These are phyloP conservation scores for Benincasa hispida DNA, from an alignment of 306 rosid species.

Conservation along the genomic window DNA sequence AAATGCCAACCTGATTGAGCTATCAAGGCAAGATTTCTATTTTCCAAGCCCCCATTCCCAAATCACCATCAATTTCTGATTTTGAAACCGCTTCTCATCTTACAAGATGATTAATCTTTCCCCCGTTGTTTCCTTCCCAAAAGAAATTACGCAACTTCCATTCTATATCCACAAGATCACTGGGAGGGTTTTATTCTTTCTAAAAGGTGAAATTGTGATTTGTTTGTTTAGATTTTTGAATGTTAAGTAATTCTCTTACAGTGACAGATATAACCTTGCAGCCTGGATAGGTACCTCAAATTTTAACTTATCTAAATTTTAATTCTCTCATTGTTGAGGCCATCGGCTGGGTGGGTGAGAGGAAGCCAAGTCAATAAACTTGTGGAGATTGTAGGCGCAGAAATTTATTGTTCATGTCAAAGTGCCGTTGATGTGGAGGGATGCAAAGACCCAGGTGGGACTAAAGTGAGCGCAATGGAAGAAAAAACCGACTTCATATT, in stretches of 20 bases:
- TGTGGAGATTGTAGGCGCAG: slow-evolving; percentile 63
- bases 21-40: too few relatives aligned
- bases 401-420: slow-evolving; percentile 54
- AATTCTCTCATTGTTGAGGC: slow-evolving; percentile 24
- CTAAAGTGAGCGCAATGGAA: slow-evolving; percentile 18
- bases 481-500: slow-evolving; percentile 37
- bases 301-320: not conserved
- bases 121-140: too few relatives aligned
- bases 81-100: too few relatives aligned
- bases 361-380: slow-evolving; percentile 55
- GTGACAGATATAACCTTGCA: not conserved
- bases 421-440: slow-evolving; percentile 25
- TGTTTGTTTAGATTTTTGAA: not conserved
- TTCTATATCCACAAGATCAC: too few relatives aligned
- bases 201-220: too few relatives aligned
- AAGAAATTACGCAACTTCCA: too few relatives aligned
- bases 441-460: slow-evolving; percentile 17
- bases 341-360: slow-evolving; percentile 40
- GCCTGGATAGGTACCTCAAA: not conserved
- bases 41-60: too few relatives aligned
- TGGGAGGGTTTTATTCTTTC: too few relatives aligned
- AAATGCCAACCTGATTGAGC: too few relatives aligned
- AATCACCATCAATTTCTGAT: too few relatives aligned
- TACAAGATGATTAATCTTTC: too few relatives aligned
- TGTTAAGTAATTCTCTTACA: not conserved